These are phyloP conservation scores for Cystobasidium onofrii DNA, from an alignment of 768 basidiomycete species.

Conservation along the genomic window DNA sequence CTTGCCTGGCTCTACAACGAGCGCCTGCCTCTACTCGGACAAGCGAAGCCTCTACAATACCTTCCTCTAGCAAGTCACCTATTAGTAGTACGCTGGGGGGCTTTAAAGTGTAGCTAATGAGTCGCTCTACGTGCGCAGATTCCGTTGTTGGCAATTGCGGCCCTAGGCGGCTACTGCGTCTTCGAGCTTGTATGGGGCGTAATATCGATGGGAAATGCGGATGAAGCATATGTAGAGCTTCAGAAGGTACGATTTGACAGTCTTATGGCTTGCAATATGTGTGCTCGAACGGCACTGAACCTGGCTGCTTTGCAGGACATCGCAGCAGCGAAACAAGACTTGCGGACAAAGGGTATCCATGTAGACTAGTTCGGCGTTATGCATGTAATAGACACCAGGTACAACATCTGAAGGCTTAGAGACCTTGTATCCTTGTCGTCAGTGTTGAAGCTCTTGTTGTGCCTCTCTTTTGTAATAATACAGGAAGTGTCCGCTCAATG, in stretches of 20 bases:
- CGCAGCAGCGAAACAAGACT: constrained; percentile 23
- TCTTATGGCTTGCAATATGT: no score
- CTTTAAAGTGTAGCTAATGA: background rate
- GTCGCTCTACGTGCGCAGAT: background rate
- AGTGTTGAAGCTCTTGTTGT: no score
- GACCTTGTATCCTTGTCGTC: no score
- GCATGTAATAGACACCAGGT: no score
- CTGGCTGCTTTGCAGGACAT: constrained; percentile 13
- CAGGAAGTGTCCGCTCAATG: no score
- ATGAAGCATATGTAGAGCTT: constrained; percentile 18
- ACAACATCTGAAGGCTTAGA: no score
- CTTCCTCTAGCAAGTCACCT: background rate
- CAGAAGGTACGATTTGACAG: constrained; percentile 7
- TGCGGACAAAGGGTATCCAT: background rate
- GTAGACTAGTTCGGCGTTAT: constrained; percentile 16
- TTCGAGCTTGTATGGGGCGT: constrained; percentile 21
- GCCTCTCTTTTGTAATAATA: no score
- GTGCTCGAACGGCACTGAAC: no score
- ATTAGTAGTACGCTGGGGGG: background rate
- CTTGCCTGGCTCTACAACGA: background rate
- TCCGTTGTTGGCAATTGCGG: constrained; percentile 8
- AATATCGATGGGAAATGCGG: constrained; percentile 20
- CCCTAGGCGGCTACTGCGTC: constrained; percentile 19
- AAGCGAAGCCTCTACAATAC: background rate
- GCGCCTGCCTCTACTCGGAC: background rate